A percentile compares a stretch with the other conserved stretches of the same genome.
These are phyloP conservation scores for Anisodus tanguticus DNA, from an alignment of 257 asterid genomes.

Conservation along the genomic window DNA sequence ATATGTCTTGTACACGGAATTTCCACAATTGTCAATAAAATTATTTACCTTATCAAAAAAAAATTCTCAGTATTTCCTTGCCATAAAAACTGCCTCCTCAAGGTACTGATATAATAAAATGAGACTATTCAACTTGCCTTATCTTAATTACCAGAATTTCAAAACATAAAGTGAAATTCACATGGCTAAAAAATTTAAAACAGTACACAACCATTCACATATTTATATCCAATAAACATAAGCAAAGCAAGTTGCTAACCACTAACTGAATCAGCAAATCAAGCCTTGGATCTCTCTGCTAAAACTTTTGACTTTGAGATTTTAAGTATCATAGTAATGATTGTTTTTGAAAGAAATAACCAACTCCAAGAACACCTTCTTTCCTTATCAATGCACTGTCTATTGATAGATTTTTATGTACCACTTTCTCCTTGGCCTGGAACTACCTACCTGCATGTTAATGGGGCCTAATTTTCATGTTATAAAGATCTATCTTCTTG, in stretches of 20 bases:
- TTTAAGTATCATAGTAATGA: not conserved
- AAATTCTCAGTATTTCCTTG: too few species aligned
- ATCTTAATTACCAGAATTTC: not conserved
- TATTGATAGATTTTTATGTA: not conserved
- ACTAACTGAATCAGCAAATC: not conserved
- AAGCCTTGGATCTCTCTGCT: not conserved
- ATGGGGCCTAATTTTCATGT: not conserved
- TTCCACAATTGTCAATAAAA: not conserved
- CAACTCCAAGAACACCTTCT: not conserved
- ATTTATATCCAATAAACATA: not conserved
- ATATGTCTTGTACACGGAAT: not conserved
- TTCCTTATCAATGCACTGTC: not conserved
- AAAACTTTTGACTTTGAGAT: not conserved
- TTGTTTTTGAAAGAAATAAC: not conserved
- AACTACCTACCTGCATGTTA: not conserved
- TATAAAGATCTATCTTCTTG: not conserved
- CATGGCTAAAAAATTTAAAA: not conserved
- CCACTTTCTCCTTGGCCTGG: not conserved
- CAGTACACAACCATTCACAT: not conserved
- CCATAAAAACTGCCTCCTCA: too few species aligned
- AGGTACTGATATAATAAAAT: not conserved
- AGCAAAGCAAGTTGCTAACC: not conserved
- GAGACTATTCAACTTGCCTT: not conserved
- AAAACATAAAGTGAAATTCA: not conserved
- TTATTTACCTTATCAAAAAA: too few species aligned